Base-by-base conservation (phyloP, 2,329 filamentous ascomycete species). In the Aspergillus puulaauensis region DNA sequence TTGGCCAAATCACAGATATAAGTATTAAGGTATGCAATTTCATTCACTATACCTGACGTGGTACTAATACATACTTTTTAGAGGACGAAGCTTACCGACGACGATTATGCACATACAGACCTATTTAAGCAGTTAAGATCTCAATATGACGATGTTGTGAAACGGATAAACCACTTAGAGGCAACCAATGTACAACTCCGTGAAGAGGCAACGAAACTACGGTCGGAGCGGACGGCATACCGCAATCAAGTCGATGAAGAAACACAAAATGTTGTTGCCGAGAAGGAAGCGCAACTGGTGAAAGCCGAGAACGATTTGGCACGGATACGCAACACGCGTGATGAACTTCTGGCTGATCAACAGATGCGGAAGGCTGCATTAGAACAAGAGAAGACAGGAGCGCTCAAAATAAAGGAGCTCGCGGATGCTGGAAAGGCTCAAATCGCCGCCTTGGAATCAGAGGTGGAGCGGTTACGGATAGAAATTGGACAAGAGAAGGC, bases 101-200 rank as follows among this genome's bases (percentile, higher is more conserved):
- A 99, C 61, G 95, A 99, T 67, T 98, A 96, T 70, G 88, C 92
- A 41, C 87, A 91, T 57, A 96, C 92, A 4, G 92, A 97, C 67
- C 83, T 96, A 3, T 99, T 96, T 82, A 98, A 96, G 76, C 86
- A 90, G 61, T 84, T 97, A 69, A 96, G 93, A 76, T 84, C 84
- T 23, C 91, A 97, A 68, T 90, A 96, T 67, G 95, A 98, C 69
- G 93, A 98, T 66, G 85, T 96, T 8, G 91, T 97, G 65, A 93
- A 91, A 73, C 88, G 91, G 39, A 87, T 96, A 68, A 99, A 99
- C 73, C 88, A 93, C 66, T 77, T 98, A 14, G 93, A 98, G 74
- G 91, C 91, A 3, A 90, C 88, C 12, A 97, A 97, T 73, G 87
- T 89, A 59, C 88, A 92, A 64, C 75, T 98, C 31, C 86, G 89